Evolutionary conservation across 139 green algal species (phyloP).

Genomic region (Asterochloris sp.): DNA sequence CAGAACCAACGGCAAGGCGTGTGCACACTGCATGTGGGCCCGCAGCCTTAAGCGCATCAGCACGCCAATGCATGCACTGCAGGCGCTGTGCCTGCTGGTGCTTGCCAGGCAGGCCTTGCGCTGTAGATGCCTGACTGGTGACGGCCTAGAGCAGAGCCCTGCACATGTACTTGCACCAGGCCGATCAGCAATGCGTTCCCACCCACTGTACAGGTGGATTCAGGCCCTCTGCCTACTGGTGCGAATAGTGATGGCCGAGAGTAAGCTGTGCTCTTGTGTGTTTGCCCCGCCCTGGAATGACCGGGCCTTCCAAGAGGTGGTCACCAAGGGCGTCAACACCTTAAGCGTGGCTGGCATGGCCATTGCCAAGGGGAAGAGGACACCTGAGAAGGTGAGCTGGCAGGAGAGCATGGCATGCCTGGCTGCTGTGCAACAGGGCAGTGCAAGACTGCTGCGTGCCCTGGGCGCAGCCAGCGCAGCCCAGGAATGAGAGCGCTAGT

Average conservation of each 20-base stretch:
- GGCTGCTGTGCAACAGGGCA: too few species aligned
- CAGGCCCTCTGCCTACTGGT: constrained; percentile 27
- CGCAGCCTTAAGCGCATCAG: too few species aligned
- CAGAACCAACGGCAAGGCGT: too few species aligned
- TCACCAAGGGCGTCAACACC: neutral
- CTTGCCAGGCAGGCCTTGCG: too few species aligned
- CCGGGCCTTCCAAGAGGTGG: constrained; percentile 28
- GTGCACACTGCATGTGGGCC: too few species aligned
- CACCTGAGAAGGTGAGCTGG: constrained; percentile 18
- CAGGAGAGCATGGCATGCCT: neutral
- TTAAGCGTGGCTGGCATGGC: constrained; percentile 7
- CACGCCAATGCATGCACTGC: too few species aligned
- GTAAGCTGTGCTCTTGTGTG: constrained; percentile 6
- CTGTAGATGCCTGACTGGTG: too few species aligned
- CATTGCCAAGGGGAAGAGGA: constrained; percentile 18
- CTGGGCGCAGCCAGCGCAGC: too few species aligned
- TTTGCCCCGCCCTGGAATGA: constrained; percentile 23
- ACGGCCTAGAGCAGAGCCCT: neutral
- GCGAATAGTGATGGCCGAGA: constrained; percentile 23
- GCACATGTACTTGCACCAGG: neutral
- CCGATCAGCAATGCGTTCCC: neutral
- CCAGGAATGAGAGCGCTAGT: too few species aligned
- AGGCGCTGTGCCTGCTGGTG: too few species aligned
- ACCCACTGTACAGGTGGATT: constrained; percentile 25
- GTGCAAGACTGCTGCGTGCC: too few species aligned